phyloP scores from a whole-genome alignment of 2,329 filamentous ascomycete species.

The Diaporthe citriasiana region DNA sequence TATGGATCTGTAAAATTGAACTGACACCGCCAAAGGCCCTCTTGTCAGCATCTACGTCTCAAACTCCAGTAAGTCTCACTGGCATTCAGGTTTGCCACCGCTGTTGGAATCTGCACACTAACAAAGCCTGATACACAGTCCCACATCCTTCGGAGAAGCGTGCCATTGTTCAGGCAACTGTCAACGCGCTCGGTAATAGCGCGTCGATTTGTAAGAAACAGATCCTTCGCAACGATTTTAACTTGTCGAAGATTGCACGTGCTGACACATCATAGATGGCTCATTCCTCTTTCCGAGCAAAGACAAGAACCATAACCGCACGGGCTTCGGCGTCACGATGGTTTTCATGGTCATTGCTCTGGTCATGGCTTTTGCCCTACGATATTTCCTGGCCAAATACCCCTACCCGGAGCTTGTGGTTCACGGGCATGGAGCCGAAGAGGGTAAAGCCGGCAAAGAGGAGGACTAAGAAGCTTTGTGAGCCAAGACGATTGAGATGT shows the following conservation, averaged over 20 bases:
- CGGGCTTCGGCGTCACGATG: slow-evolving; percentile 33
- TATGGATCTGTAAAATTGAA: background rate
- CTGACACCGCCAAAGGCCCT: slow-evolving; percentile 21
- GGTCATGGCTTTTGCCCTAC: slow-evolving; percentile 15
- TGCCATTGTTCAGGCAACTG: slow-evolving; percentile 33
- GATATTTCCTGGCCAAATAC: slow-evolving; percentile 31
- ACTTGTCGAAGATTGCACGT: background rate
- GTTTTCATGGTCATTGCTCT: slow-evolving; percentile 34
- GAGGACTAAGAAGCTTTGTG: background rate
- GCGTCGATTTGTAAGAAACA: slow-evolving; percentile 27
- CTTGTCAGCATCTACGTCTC: slow-evolving; percentile 38
- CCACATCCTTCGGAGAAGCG: slow-evolving; percentile 36
- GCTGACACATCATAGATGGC: slow-evolving; percentile 3
- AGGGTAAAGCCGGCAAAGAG: background rate
- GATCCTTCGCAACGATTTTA: background rate
- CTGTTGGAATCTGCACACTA: background rate
- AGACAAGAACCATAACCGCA: slow-evolving; percentile 27
- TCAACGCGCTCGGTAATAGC: slow-evolving; percentile 36
- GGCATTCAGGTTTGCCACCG: background rate
- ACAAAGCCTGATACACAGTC: background rate
- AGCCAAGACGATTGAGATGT: too few species aligned
- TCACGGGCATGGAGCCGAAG: background rate
- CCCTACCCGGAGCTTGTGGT: slow-evolving; percentile 34
- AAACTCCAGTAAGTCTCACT: slow-evolving; percentile 21
- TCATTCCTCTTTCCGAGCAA: slow-evolving; percentile 36